phyloP scores from a whole-genome alignment of 192 early-diverging fungal genomes.

The Gonapodya prolifera region DNA sequence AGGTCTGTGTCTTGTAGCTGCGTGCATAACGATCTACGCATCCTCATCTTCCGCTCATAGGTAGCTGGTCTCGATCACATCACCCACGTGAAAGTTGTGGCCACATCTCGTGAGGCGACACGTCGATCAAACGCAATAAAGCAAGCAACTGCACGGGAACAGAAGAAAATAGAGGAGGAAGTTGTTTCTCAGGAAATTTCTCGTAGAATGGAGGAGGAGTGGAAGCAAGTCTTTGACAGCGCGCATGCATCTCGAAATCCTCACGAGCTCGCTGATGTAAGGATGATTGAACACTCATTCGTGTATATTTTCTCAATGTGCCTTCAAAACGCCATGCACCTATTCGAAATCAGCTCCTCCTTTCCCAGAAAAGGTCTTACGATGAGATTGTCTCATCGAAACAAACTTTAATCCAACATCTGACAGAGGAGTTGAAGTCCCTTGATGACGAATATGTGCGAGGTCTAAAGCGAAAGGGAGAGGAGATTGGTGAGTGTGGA shows the following conservation, averaged over 20 bases:
- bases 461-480: slow-evolving; percentile 43
- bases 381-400: slow-evolving; percentile 27
- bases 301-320: neutral
- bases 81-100: too few relatives aligned
- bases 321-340: neutral
- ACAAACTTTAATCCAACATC: slow-evolving; percentile 36
- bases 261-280: slow-evolving; percentile 30
- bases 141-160: too few relatives aligned
- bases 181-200: slow-evolving; percentile 11
- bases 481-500: slow-evolving; percentile 35
- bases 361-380: slow-evolving; percentile 30
- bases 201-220: slow-evolving; percentile 21
- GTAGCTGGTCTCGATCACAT: too few relatives aligned
- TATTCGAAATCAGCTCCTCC: slow-evolving; percentile 15
- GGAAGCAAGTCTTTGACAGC: slow-evolving; percentile 18
- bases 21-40: too few relatives aligned
- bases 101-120: too few relatives aligned
- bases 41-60: too few relatives aligned
- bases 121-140: too few relatives aligned
- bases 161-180: slow-evolving; percentile 24
- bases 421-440: slow-evolving; percentile 32
- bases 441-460: slow-evolving; percentile 50
- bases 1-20: too few relatives aligned
- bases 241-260: slow-evolving; percentile 14
- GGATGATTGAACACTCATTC: neutral